A percentile compares a stretch with the other conserved stretches of the same genome.
phyloP scores from a whole-genome alignment of 2,329 filamentous ascomycete species.

The Paecilomyces sp. region DNA sequence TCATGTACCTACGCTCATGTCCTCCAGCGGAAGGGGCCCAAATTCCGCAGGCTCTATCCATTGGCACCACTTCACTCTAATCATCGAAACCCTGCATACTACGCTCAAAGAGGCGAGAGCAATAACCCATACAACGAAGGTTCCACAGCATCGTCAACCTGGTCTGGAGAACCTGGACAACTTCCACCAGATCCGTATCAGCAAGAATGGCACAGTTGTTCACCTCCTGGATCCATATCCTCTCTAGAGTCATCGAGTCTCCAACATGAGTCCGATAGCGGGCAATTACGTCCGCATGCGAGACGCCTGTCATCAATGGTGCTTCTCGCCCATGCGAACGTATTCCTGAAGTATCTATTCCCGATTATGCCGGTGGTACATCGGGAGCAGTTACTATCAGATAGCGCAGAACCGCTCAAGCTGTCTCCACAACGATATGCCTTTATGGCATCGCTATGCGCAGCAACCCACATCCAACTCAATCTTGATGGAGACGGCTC shows the following conservation, averaged over 20 bases:
- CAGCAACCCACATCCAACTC: conserved; percentile 39
- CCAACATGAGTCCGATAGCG: conserved; percentile 18
- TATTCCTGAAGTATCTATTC: conserved; percentile 36
- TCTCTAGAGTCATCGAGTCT: conserved; percentile 27
- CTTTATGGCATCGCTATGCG: conserved; percentile 34
- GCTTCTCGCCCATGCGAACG: conserved; percentile 31
- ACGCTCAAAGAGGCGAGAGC: conserved; percentile 2
- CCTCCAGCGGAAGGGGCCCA: conserved; percentile 31
- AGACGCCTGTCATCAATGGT: conserved; percentile 25
- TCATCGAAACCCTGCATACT: conserved; percentile 7
- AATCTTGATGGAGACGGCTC: conserved; percentile 27
- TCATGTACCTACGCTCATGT: conserved; percentile 34
- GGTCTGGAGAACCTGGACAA: background rate
- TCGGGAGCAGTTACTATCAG: conserved; percentile 24
- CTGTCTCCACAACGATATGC: conserved; percentile 34
- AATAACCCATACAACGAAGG: background rate
- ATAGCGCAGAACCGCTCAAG: conserved; percentile 47
- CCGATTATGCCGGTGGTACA: conserved; percentile 39
- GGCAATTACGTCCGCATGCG: conserved; percentile 9
- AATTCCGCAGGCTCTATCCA: conserved; percentile 32
- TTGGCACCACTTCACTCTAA: conserved; percentile 26
- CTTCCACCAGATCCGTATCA: background rate
- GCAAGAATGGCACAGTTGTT: background rate
- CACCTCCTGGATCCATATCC: conserved; percentile 23
- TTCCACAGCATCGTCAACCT: background rate